Evolutionary conservation across 805 yeast genomes (phyloP).

Genomic region (Pichia heedii): DNA sequence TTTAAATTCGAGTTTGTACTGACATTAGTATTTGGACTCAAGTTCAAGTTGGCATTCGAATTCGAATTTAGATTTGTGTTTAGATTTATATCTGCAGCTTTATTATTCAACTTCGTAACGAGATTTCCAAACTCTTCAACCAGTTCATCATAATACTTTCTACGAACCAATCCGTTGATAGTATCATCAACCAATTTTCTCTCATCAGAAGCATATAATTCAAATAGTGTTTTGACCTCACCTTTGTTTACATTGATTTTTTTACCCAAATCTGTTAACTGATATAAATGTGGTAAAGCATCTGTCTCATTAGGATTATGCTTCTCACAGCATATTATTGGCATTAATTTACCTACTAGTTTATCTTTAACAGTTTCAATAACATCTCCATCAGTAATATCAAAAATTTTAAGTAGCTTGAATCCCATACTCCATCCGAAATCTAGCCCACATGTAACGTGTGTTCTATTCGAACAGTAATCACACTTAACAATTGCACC

Average conservation of each 20-base stretch:
- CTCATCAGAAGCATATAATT: slow-evolving; percentile 31
- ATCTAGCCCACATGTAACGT: slow-evolving; percentile 54
- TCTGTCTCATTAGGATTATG: slow-evolving; percentile 21
- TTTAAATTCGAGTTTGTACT: too few relatives aligned
- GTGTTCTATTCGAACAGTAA: slow-evolving; percentile 33
- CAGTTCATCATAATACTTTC: slow-evolving; percentile 7
- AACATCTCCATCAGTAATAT: slow-evolving; percentile 8
- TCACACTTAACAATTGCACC: slow-evolving; percentile 46
- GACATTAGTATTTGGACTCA: too few relatives aligned
- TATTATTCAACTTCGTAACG: background rate
- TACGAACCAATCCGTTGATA: slow-evolving; percentile 8
- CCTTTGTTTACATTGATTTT: slow-evolving; percentile 14
- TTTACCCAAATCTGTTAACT: slow-evolving; percentile 27
- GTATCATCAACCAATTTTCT: slow-evolving; percentile 8
- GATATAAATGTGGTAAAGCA: slow-evolving; percentile 16
- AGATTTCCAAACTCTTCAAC: slow-evolving; percentile 1
- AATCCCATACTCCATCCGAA: slow-evolving; percentile 47
- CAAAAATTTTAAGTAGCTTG: slow-evolving; percentile 24
- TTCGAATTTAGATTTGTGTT: too few relatives aligned
- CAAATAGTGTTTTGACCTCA: slow-evolving; percentile 31
- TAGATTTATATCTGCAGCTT: background rate
- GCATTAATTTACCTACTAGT: slow-evolving; percentile 33
- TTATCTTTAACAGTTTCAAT: slow-evolving; percentile 18
- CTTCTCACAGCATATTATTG: slow-evolving; percentile 34
- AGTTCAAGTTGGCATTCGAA: too few relatives aligned